Base-by-base conservation (phyloP, 495 filamentous ascomycete genomes). In the Hypomontagnella monticulosa region DNA sequence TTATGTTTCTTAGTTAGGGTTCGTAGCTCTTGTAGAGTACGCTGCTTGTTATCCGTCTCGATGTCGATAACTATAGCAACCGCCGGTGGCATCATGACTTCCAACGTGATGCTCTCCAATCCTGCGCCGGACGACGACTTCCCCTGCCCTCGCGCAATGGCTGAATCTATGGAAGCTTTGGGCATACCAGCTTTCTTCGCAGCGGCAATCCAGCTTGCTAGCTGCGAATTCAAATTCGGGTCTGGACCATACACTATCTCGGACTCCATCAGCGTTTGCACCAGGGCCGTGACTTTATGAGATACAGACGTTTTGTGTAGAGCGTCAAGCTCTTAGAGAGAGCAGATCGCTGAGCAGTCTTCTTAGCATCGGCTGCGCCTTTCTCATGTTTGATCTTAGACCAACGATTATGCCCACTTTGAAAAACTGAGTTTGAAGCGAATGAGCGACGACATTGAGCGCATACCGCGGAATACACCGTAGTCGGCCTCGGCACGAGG, bases 361-460 rank as follows among this genome's bases (percentile, higher is more conserved):
- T 89, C 65, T 80, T 81, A 10, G 73, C 74, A 77, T 97, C 93
- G 63, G 86, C 86, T 66, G 87, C 89, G 37, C 85, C 91, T 76
- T 99, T 99, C 78, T 93, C 91, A 73, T 99, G 96, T 66, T 88
- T 90, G 77, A 97, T 97, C 64, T 93, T 95, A 34, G 92, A 91
- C 95, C 95, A 99, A 73, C 90, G 87, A 74, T 87, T 97, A 77
- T 97, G 92, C 33, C 93, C 93, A 42, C 90, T 90, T 30, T 76
- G 76, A 5, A 80, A 63, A 4, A 65, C 27, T 1, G 83, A 46
- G 15, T 80, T 82, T 15, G 82, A 82, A 27, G 82, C 79, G 71
- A 93, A 89, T 50, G 76, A 50, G 16, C 78, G 75, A 16, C 76
- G 71, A 61, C 80, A 85, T 74, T 71, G 70, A 11, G 77, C 70